Percentiles rank a stretch among this genome's conserved stretches.
Evolutionary conservation across 106 monocot genomes (phyloP).

Genomic region (Dendrobium officinale): DNA sequence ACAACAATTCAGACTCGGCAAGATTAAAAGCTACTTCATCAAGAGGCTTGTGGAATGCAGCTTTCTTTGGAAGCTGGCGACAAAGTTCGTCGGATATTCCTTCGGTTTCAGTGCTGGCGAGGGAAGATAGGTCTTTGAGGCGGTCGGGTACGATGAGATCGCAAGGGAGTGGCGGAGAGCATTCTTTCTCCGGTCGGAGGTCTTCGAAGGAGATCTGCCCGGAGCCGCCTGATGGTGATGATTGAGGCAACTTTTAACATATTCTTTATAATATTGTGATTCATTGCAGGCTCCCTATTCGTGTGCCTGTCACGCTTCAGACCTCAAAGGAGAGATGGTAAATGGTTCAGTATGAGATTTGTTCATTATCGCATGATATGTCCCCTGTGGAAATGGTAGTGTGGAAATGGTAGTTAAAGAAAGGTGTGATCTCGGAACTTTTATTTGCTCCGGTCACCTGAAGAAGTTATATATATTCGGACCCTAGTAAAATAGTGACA

Average conservation of each 20-base stretch:
- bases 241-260: constrained; percentile 13
- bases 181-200: constrained; percentile 31
- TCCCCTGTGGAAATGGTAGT: too few relatives aligned
- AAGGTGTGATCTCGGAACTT: too few relatives aligned
- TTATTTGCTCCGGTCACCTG: too few relatives aligned
- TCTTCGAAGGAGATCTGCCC: constrained; percentile 63
- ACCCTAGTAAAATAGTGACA: too few relatives aligned
- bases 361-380: too few relatives aligned
- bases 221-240: constrained; percentile 40
- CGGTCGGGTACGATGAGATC: constrained; percentile 44
- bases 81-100: constrained; percentile 39
- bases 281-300: constrained; percentile 8
- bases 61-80: constrained; percentile 65
- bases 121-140: constrained; percentile 34
- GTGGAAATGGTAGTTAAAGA: too few relatives aligned
- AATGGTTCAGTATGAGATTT: too few relatives aligned
- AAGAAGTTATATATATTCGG: too few relatives aligned
- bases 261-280: not conserved
- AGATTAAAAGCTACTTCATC: constrained; percentile 49
- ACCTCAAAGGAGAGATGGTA: too few relatives aligned
- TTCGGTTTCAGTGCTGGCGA: constrained; percentile 10
- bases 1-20: constrained; percentile 30
- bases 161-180: constrained; percentile 51
- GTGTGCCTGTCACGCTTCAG: not conserved
- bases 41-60: constrained; percentile 56